Percentiles rank a stretch among this genome's conserved stretches.
These are phyloP conservation scores for Colletotrichum lentis DNA, from an alignment of 2,329 filamentous ascomycete species.

Conservation along the genomic window DNA sequence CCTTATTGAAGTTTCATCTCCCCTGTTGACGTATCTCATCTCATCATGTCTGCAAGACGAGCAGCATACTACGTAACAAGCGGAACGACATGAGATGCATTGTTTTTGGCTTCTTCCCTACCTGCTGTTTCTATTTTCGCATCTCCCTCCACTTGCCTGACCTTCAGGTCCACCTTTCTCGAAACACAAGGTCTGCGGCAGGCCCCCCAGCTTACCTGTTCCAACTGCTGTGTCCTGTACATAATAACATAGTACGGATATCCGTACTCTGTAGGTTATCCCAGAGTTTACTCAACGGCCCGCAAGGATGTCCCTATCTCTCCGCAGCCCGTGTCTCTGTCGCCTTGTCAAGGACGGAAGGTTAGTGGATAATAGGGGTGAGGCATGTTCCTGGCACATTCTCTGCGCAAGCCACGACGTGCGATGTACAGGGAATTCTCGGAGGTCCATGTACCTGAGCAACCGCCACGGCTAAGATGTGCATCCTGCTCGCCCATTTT, in stretches of 20 bases:
- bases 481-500: background rate
- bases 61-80: background rate
- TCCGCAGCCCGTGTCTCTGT: slow-evolving; percentile 11
- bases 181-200: slow-evolving; percentile 36
- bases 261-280: too few relatives aligned
- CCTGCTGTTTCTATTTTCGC: slow-evolving; percentile 29
- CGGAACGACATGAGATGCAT: background rate
- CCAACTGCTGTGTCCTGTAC: background rate
- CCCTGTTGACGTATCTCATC: slow-evolving; percentile 31
- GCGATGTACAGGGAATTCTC: background rate
- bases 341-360: slow-evolving; percentile 26
- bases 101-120: background rate
- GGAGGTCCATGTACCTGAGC: background rate
- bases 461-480: slow-evolving; percentile 2
- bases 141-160: slow-evolving; percentile 20
- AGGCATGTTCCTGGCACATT: slow-evolving; percentile 14
- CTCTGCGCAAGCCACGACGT: background rate
- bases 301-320: slow-evolving; percentile 17
- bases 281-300: background rate
- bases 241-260: too few relatives aligned
- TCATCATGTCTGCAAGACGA: slow-evolving; percentile 9
- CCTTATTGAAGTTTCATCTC: slow-evolving; percentile 34
- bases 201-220: slow-evolving; percentile 1
- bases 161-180: slow-evolving; percentile 21
- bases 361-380: slow-evolving; percentile 8